Evolutionary conservation across 176 grass and related monocot genomes (phyloP), one percentile per base, ranked within the genome.

Genomic region (Bolboschoenus planiculmis): DNA sequence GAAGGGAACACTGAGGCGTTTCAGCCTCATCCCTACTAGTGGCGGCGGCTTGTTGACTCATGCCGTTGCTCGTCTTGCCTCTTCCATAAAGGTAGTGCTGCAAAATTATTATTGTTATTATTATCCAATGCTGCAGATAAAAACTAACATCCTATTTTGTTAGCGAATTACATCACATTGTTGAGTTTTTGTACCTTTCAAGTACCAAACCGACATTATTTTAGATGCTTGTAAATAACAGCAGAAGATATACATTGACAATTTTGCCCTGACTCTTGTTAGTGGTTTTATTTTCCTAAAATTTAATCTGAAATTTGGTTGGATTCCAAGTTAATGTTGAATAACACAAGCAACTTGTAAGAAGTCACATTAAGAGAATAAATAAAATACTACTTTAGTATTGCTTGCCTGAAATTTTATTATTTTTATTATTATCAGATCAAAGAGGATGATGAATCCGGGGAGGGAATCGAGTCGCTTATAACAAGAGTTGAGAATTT

Each of bases 41-140:
- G 92, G 96, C 43, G 93, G 96, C 55, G 96, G 96, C 26, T 85
- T 99, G 43, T 75, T 99, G 31, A 85, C 96, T 73, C 96, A 99
- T 91, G 80, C 91, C 50, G 86, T 95, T 68, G 96, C 96, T 86
- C 84, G 72, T 81, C 59, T 93, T 79, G 89, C 93, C 85, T 93
- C 91, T 87, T 85, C 86, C 72, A 90, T 99, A 42, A 99, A 99
- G 93, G 96, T 99, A 57, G 37, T 71, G 26, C 42, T 5, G 15
- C 46, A 53, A 53, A 51, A 18, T 27, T 53, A 3, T 53, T 77
- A 53, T 8, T 53, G 11, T 53, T 77, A 53, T 8, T 53, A 18
- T 53, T 30, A 50, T 77, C 24, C 42, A 18, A 33, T 53, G 27
- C 15, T n/a, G 46, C 15, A 71, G 24, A 77, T 77, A 77, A 31